These are phyloP conservation scores for Stagonosporopsis chrysanthemi DNA, from an alignment of 2,329 filamentous ascomycete genomes.

Conservation along the genomic window DNA sequence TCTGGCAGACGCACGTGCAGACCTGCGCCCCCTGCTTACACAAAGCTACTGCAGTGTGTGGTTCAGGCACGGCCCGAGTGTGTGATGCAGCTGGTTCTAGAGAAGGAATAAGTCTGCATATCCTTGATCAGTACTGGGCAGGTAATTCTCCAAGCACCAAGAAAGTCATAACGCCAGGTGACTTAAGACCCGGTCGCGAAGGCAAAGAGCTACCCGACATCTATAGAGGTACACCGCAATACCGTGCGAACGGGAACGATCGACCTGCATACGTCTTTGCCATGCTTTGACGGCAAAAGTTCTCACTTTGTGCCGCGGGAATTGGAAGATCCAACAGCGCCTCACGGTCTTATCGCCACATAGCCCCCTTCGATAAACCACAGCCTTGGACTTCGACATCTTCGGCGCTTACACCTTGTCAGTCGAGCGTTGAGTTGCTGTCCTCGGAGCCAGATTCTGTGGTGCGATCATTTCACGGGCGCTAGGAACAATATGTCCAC, in stretches of 20 bases:
- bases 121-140: slow-evolving; percentile 45
- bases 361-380: slow-evolving; percentile 3
- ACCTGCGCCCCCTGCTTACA: slow-evolving; percentile 35
- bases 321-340: slow-evolving; percentile 24
- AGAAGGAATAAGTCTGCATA: slow-evolving; percentile 41
- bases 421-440: slow-evolving; percentile 22
- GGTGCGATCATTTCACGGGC: slow-evolving; percentile 41
- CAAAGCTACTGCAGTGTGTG: slow-evolving; percentile 49
- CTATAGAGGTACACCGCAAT: slow-evolving; percentile 48
- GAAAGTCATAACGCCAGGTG: slow-evolving; percentile 44
- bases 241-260: slow-evolving; percentile 37
- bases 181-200: slow-evolving; percentile 38
- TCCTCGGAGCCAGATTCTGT: slow-evolving; percentile 34
- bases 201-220: slow-evolving; percentile 43
- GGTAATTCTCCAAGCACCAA: slow-evolving; percentile 43
- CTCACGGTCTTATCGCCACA: slow-evolving; percentile 22
- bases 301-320: slow-evolving; percentile 36
- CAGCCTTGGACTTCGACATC: background rate
- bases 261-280: slow-evolving; percentile 41
- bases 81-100: slow-evolving; percentile 45
- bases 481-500: slow-evolving; percentile 50
- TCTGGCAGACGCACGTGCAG: slow-evolving; percentile 30
- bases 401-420: slow-evolving; percentile 14
- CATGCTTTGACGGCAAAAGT: slow-evolving; percentile 39
- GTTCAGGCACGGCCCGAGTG: slow-evolving; percentile 45